Percentiles rank a stretch among this genome's conserved stretches.
Evolutionary conservation across 345 rosid species (phyloP).

Genomic region (Rubroshorea leprosula): DNA sequence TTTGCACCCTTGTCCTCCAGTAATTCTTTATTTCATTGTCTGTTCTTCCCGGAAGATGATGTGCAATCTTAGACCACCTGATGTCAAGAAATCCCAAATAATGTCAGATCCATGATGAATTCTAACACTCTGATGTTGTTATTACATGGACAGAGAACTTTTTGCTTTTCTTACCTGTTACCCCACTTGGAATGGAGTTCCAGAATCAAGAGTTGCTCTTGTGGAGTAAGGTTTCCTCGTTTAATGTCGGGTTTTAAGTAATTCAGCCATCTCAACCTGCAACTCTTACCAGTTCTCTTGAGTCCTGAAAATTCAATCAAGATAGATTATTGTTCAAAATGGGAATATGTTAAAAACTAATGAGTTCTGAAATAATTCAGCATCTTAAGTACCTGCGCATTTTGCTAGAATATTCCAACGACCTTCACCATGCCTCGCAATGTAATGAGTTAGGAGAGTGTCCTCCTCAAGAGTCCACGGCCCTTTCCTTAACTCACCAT

Average conservation of each 20-base stretch:
- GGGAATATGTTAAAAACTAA: no score
- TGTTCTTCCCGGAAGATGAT: constrained; percentile 83
- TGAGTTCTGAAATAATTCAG: no score
- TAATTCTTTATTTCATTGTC: constrained; percentile 94
- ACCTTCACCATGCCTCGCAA: constrained; percentile 75
- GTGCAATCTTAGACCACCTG: constrained; percentile 94
- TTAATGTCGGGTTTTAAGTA: constrained; percentile 86
- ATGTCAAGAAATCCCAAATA: neutral
- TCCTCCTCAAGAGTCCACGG: constrained; percentile 95
- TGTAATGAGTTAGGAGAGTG: constrained; percentile 56
- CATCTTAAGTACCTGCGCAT: constrained; percentile 50
- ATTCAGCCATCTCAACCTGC: constrained; percentile 89
- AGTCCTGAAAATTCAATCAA: constrained; percentile 35
- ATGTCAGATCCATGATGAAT: neutral
- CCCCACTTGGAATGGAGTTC: constrained; percentile 95
- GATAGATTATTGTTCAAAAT: no score
- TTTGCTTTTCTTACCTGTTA: constrained; percentile 42
- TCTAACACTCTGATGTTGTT: no score
- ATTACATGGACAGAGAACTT: neutral
- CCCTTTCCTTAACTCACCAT: constrained; percentile 58
- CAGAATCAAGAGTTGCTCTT: constrained; percentile 78
- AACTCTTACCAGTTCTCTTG: constrained; percentile 87
- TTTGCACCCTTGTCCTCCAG: constrained; percentile 95
- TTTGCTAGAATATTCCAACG: constrained; percentile 74
- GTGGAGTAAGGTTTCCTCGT: constrained; percentile 79